phyloP scores from a whole-genome alignment of 352 stramenopile genomes.

The Phytophthora pistaciae region DNA sequence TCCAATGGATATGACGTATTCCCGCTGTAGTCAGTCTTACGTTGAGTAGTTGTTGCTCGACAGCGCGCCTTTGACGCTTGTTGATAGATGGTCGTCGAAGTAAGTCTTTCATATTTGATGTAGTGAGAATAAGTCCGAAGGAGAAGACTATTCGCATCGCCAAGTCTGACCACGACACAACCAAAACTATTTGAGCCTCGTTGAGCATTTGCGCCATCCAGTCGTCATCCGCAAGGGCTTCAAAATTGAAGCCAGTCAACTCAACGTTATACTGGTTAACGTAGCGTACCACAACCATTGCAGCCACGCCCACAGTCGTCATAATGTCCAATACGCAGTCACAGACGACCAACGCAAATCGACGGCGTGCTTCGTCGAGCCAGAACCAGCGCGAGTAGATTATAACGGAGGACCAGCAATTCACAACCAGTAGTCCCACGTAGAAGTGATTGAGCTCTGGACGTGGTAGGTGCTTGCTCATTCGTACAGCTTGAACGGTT shows the following conservation, averaged over 20 bases:
- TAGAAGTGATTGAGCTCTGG: constrained; percentile 41
- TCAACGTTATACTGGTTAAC: constrained; percentile 8
- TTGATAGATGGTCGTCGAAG: background rate
- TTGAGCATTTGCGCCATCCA: constrained; percentile 32
- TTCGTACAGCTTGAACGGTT: constrained; percentile 27
- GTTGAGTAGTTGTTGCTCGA: background rate
- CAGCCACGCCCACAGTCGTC: constrained; percentile 25
- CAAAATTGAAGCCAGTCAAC: constrained; percentile 11
- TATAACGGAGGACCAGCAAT: constrained; percentile 36
- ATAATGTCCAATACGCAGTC: constrained; percentile 37
- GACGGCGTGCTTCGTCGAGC: constrained; percentile 18
- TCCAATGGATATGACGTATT: background rate
- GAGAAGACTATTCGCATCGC: constrained; percentile 24
- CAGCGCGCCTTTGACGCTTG: background rate
- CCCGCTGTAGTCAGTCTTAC: background rate
- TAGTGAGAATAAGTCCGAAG: constrained; percentile 23
- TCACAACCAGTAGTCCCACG: constrained; percentile 32
- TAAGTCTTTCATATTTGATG: constrained; percentile 29
- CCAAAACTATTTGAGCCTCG: constrained; percentile 34
- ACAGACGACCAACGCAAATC: constrained; percentile 23
- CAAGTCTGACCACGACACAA: constrained; percentile 38
- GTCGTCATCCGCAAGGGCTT: constrained; percentile 2
- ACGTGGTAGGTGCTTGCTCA: constrained; percentile 32
- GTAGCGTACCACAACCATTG: constrained; percentile 26
- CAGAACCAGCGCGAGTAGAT: constrained; percentile 28